Percentiles rank a stretch among this genome's conserved stretches.
phyloP scores from a whole-genome alignment of 1,284 basidiomycete species.

The Ustilago sp. region DNA sequence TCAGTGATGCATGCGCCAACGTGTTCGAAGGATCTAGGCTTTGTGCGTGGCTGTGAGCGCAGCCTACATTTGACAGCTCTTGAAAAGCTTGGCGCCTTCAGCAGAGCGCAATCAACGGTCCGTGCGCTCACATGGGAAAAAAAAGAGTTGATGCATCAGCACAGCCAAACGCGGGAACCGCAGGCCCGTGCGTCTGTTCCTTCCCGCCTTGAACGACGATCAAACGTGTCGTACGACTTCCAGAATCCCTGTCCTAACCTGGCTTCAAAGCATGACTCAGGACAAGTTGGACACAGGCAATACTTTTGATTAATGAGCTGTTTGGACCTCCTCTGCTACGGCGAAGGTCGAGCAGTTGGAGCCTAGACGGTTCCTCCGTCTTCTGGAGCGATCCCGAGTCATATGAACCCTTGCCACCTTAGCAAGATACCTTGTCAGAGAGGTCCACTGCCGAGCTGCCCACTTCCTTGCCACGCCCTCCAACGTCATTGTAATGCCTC shows the following conservation, averaged over 20 bases:
- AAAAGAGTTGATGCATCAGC: background rate
- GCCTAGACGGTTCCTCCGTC: too few relatives aligned
- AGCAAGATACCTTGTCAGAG: background rate
- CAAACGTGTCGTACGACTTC: constrained; percentile 1
- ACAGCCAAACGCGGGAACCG: constrained; percentile 2
- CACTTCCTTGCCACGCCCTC: constrained; percentile 9
- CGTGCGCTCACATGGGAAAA: background rate
- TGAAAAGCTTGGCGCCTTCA: constrained; percentile 11
- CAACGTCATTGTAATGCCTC: constrained; percentile 12
- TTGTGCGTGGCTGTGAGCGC: background rate
- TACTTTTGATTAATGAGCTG: too few relatives aligned
- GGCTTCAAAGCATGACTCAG: too few relatives aligned
- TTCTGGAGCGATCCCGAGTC: too few relatives aligned
- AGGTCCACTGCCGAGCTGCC: background rate
- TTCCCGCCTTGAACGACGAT: background rate
- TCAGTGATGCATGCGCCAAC: background rate
- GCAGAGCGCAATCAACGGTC: background rate
- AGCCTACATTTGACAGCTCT: constrained; percentile 7
- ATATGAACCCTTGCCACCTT: too few relatives aligned
- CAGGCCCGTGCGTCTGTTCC: constrained; percentile 5
- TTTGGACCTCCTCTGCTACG: too few relatives aligned
- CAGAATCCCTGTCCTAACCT: background rate
- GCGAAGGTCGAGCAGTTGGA: too few relatives aligned
- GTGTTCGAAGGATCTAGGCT: constrained; percentile 1
- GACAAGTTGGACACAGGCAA: too few relatives aligned